These are phyloP conservation scores for Calonectria pseudoreteaudii DNA, from an alignment of 2,329 filamentous ascomycete genomes.

Conservation along the genomic window DNA sequence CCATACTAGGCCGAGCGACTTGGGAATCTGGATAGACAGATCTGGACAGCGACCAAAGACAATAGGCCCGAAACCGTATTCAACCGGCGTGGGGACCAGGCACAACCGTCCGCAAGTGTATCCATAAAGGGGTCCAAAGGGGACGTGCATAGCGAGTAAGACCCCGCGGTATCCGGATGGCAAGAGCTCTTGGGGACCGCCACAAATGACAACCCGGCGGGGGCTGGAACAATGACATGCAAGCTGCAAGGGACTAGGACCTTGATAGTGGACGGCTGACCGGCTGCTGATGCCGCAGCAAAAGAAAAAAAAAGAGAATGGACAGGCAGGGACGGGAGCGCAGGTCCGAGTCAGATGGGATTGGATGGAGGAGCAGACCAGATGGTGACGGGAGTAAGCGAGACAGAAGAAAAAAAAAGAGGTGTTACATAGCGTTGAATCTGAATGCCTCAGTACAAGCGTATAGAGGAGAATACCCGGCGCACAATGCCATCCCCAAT, in stretches of 20 bases:
- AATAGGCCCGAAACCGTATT: background rate
- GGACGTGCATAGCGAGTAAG: slow-evolving; percentile 21
- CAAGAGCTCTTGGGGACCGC: slow-evolving; percentile 9
- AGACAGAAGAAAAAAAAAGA: slow-evolving; percentile 20
- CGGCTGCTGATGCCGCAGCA: slow-evolving; percentile 28
- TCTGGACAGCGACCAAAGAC: background rate
- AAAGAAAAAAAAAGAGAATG: slow-evolving; percentile 9
- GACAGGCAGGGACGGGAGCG: background rate
- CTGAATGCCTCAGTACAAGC: slow-evolving; percentile 38
- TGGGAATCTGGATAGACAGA: slow-evolving; percentile 6
- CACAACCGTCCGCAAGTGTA: slow-evolving; percentile 3
- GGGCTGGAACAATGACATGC: slow-evolving; percentile 32
- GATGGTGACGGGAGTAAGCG: background rate
- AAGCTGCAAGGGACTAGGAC: slow-evolving; percentile 41
- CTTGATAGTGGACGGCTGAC: slow-evolving; percentile 23
- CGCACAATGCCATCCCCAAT: slow-evolving; percentile 28
- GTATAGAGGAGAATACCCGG: slow-evolving; percentile 35
- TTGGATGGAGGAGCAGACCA: slow-evolving; percentile 22
- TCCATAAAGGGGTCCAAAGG: slow-evolving; percentile 11
- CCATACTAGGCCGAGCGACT: background rate
- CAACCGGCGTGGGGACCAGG: background rate
- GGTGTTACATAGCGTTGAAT: slow-evolving; percentile 29
- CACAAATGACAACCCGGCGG: slow-evolving; percentile 19
- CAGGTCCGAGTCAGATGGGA: slow-evolving; percentile 20
- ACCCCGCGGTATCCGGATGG: slow-evolving; percentile 17